Percentiles rank a stretch among this genome's conserved stretches.
Conservation (phyloP, 768 basidiomycete genomes). For the Russula brevipes region DNA sequence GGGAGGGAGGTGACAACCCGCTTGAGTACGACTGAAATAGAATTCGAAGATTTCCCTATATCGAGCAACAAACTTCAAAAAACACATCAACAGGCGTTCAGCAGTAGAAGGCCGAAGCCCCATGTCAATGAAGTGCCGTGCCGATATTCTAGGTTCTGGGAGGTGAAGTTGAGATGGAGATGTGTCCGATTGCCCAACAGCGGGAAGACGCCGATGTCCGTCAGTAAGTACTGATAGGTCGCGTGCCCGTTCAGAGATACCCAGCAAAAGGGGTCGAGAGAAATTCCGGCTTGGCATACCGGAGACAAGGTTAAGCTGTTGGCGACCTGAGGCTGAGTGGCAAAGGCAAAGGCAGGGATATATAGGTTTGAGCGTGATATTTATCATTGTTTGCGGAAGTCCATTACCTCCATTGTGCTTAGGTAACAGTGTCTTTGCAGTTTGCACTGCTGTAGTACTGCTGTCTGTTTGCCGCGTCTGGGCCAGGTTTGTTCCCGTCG, state of each 20-base stretch:
- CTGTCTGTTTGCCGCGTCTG: too few species aligned
- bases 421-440: too few species aligned
- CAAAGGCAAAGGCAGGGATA: too few species aligned
- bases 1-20: not conserved
- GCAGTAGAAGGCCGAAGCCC: slow-evolving; percentile 6
- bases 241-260: not conserved
- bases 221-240: not conserved
- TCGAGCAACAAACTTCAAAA: not conserved
- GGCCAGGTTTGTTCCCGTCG: too few species aligned
- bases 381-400: not conserved
- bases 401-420: slow-evolving; percentile 1
- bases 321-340: too few species aligned
- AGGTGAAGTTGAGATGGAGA: not conserved
- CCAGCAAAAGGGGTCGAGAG: not conserved
- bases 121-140: slow-evolving; percentile 1
- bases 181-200: not conserved
- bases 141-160: not conserved
- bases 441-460: too few species aligned
- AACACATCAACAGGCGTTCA: not conserved
- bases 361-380: too few species aligned
- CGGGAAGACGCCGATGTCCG: fast-evolving
- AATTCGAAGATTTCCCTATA: not conserved
- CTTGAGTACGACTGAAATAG: not conserved
- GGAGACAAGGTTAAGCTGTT: too few species aligned
- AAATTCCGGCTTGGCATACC: too few species aligned